phyloP scores from a whole-genome alignment of 2,329 filamentous ascomycete species.

The Aspergillus brunneoviolaceus region DNA sequence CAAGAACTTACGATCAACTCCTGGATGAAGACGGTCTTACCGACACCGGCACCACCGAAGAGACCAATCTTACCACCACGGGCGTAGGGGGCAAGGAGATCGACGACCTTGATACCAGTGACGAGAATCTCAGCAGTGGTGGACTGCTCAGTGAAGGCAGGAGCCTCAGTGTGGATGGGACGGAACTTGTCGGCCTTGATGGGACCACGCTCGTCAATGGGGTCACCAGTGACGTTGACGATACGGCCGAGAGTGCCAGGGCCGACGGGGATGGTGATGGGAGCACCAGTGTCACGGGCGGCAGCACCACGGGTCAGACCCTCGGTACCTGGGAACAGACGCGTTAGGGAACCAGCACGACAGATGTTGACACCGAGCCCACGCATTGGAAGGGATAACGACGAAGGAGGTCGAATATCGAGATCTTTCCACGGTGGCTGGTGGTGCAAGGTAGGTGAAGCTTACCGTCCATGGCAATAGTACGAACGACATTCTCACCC shows the following conservation, averaged over 20 bases:
- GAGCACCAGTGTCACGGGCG: constrained; percentile 83
- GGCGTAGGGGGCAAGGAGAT: constrained; percentile 96
- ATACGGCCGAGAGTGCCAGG: constrained; percentile 93
- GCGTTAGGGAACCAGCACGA: constrained; percentile 20
- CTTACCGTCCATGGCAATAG: constrained; percentile 99
- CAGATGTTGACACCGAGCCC: constrained; percentile 6
- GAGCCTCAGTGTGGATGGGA: constrained; percentile 93
- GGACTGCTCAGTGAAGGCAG: constrained; percentile 90
- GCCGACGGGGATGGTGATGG: constrained; percentile 96
- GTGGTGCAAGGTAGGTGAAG: constrained; percentile 21
- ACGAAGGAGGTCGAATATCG: neutral
- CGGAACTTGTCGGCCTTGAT: constrained; percentile 87
- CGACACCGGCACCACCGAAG: constrained; percentile 99
- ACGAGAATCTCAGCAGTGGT: constrained; percentile 94
- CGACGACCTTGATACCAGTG: constrained; percentile 99
- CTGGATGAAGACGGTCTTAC: constrained; percentile 99
- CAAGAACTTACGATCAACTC: constrained; percentile 76
- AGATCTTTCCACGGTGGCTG: neutral
- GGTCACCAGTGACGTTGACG: constrained; percentile 99
- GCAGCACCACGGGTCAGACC: constrained; percentile 93
- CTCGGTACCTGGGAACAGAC: constrained; percentile 74
- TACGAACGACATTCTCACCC: constrained; percentile 97
- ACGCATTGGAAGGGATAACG: neutral
- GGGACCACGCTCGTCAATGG: constrained; percentile 98
- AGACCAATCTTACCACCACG: constrained; percentile 99